Evolutionary conservation across 2,329 filamentous ascomycete genomes (phyloP), one percentile per base, ranked within the genome.

Genomic region (Colletotrichum echinochloae): DNA sequence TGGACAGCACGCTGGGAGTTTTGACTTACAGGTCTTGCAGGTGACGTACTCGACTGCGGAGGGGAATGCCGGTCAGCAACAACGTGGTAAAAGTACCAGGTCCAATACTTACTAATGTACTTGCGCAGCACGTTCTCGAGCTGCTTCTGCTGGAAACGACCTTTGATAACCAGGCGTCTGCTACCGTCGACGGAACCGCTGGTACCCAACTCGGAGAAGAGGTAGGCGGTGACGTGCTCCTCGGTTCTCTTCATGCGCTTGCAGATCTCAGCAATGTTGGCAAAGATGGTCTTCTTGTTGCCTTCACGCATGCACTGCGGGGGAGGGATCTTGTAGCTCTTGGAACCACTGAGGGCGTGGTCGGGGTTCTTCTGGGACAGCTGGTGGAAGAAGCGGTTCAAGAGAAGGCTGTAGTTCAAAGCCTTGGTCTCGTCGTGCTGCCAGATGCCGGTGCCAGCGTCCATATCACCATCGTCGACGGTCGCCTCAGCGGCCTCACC

Each of bases 281-380:
- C 96, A 79, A 99, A 99, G 79, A 99, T 97, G 73, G 96, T 99
- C 91, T 97, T 97, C 90, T 97, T 97, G 91, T 99, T 99, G 82
- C 96, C 96, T 94, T 99, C 96, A 85, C 96, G 95, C 80, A 98
- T 90, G 85, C 96, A 98, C 87, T 99, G 96, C 60, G 96, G 96
- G 63, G 96, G 96, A 62, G 96, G 96, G 76, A 99, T 99, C 90
- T 98, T 98, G 90, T 98, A 99, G 83, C 93, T 97, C 88, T 94
- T 96, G 78, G 91, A 90, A 75, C 94, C 94, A 81, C 91, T 93
- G 73, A 93, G 92, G 74, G 95, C 92, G 78, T 98, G 92, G 81
- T 99, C 96, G 77, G 96, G 96, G 87, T 99, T 97, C 87, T 97
- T 95, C 83, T 95, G 93, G 83, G 96, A 91, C 74, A 99, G 90